phyloP scores from a whole-genome alignment of 495 filamentous ascomycete species.

The Saxophila tyrrhenica region DNA sequence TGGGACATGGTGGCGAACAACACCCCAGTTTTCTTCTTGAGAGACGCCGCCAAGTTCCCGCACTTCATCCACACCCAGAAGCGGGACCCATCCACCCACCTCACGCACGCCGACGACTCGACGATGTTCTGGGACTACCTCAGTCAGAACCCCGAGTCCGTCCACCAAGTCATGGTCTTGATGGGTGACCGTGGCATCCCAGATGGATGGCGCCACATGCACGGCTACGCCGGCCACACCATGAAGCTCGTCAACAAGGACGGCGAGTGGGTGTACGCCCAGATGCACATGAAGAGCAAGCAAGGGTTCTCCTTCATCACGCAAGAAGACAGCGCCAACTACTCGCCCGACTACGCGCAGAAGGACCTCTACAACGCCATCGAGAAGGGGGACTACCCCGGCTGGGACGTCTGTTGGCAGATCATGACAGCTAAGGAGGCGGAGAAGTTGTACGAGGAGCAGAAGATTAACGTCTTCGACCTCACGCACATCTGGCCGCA shows the following conservation, averaged over 20 bases:
- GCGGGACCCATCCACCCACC: constrained; percentile 31
- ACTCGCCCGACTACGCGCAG: constrained; percentile 32
- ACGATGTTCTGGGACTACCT: constrained; percentile 37
- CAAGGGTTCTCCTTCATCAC: constrained; percentile 33
- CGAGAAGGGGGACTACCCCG: constrained; percentile 32
- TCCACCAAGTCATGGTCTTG: constrained; percentile 36
- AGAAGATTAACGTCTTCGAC: constrained; percentile 35
- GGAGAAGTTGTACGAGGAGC: constrained; percentile 35
- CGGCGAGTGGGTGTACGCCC: constrained; percentile 34
- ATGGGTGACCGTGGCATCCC: constrained; percentile 37
- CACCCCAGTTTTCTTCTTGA: constrained; percentile 51
- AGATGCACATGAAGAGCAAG: constrained; percentile 36
- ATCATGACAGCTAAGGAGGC: constrained; percentile 39
- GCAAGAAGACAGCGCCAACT: constrained; percentile 30
- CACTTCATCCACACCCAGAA: constrained; percentile 39
- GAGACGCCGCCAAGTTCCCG: constrained; percentile 36
- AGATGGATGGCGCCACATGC: constrained; percentile 35
- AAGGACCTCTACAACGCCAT: constrained; percentile 35
- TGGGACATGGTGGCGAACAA: constrained; percentile 51
- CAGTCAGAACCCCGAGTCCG: constrained; percentile 32
- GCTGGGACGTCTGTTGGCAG: constrained; percentile 32
- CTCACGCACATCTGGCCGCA: constrained; percentile 36
- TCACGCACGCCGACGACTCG: constrained; percentile 30
- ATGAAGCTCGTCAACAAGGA: constrained; percentile 35
- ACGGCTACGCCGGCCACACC: constrained; percentile 34